These are phyloP conservation scores for Boletus sp. DNA, from an alignment of 1,284 basidiomycete genomes.

Conservation along the genomic window DNA sequence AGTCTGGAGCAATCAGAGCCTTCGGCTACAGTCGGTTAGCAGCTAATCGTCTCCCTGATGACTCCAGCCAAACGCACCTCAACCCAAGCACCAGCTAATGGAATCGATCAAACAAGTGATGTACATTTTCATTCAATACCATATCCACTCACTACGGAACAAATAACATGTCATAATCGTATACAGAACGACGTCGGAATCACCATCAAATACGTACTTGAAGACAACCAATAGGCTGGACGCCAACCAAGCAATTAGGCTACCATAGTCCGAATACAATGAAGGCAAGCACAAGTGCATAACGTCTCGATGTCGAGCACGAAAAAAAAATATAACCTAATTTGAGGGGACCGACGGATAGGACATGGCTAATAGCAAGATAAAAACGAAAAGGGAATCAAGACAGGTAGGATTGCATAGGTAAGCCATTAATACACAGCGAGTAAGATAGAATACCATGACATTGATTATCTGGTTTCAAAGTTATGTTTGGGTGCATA, in stretches of 20 bases:
- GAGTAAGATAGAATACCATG: constrained; percentile 26
- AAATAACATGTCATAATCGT: constrained; percentile 3
- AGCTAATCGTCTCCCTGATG: too few species aligned
- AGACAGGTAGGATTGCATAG: constrained; percentile 17
- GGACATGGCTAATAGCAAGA: constrained; percentile 2
- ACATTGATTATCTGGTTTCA: constrained; percentile 19
- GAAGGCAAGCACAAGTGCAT: background rate
- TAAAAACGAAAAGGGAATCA: background rate
- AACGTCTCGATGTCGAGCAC: constrained; percentile 11
- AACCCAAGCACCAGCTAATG: too few species aligned
- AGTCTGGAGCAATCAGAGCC: too few species aligned
- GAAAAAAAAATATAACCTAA: constrained; percentile 10
- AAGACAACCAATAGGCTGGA: background rate
- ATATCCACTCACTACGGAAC: background rate
- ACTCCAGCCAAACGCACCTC: too few species aligned
- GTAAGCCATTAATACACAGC: constrained; percentile 25
- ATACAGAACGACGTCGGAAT: constrained; percentile 5
- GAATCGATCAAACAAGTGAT: background rate
- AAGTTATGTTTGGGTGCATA: constrained; percentile 10
- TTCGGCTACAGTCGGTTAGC: too few species aligned
- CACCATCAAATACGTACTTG: constrained; percentile 2
- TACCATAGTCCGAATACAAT: background rate
- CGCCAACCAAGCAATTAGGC: constrained; percentile 1
- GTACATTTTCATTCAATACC: constrained; percentile 5
- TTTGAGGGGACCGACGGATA: background rate